Conservation (phyloP, 805 yeast genomes). For the Cyberlindnera maritima region DNA sequence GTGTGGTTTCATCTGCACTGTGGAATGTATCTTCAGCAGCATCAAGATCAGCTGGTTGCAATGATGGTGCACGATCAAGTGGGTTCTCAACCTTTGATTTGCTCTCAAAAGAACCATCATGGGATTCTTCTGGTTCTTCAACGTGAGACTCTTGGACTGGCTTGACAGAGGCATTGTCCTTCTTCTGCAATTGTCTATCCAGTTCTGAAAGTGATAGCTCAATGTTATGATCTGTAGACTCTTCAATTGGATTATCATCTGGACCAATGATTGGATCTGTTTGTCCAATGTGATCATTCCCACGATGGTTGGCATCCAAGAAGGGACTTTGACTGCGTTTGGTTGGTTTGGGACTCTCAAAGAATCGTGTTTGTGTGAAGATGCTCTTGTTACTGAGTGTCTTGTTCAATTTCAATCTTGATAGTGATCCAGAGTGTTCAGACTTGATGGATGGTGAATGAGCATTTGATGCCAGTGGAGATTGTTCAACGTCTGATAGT, state of each 20-base stretch:
- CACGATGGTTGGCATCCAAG: slow-evolving; percentile 21
- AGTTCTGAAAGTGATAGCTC: not conserved
- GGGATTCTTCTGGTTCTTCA: not conserved
- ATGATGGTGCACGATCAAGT: not conserved
- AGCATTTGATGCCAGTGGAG: slow-evolving; percentile 15
- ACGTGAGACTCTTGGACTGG: not conserved
- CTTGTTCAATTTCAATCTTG: slow-evolving; percentile 6
- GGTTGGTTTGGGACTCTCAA: slow-evolving; percentile 16
- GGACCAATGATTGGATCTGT: slow-evolving; percentile 6
- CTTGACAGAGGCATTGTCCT: not conserved
- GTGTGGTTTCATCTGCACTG: slow-evolving; percentile 11
- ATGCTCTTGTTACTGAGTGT: slow-evolving; percentile 17
- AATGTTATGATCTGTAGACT: slow-evolving; percentile 29
- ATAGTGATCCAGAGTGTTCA: slow-evolving; percentile 7
- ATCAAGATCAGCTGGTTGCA: not conserved
- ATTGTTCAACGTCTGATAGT: slow-evolving; percentile 8
- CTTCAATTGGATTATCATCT: slow-evolving; percentile 29
- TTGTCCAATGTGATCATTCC: slow-evolving; percentile 16
- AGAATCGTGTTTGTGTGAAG: slow-evolving; percentile 20
- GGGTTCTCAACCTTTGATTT: too few species aligned
- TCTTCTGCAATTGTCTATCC: slow-evolving; percentile 2
- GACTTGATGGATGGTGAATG: slow-evolving; percentile 10
- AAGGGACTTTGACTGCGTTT: slow-evolving; percentile 28
- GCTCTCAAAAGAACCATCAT: not conserved
- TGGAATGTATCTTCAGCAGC: slow-evolving; percentile 8